phyloP scores from a whole-genome alignment of 441 rosid genomes.

The Gossypium davidsonii region DNA sequence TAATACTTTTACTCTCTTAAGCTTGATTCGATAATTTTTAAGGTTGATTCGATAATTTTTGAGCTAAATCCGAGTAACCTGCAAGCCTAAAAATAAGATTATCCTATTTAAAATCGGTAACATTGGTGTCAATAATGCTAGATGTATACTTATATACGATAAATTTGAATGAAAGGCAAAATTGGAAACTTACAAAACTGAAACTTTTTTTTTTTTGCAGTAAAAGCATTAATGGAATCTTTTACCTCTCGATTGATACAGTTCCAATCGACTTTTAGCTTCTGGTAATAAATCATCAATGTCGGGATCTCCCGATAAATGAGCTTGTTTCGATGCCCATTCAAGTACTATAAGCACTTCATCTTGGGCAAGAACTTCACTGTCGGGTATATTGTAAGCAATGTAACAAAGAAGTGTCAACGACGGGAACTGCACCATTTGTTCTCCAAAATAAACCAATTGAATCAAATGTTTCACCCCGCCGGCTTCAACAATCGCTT shows the following conservation, averaged over 20 bases:
- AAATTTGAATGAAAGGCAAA: background rate
- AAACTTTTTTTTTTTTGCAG: background rate
- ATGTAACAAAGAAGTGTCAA: conserved; percentile 42
- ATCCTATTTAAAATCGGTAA: background rate
- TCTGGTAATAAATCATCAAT: conserved; percentile 43
- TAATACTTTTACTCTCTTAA: no score
- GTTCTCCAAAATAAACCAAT: conserved; percentile 63
- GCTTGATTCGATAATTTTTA: background rate
- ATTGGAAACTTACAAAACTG: conserved; percentile 2
- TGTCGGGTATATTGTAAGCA: conserved; percentile 47
- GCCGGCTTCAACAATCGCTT: conserved; percentile 54
- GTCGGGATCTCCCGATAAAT: conserved; percentile 29
- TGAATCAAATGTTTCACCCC: conserved; percentile 66
- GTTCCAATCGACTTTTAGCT: conserved; percentile 57
- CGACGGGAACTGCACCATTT: conserved; percentile 49
- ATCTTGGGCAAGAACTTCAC: conserved; percentile 56
- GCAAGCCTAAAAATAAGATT: no score
- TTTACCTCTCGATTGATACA: conserved; percentile 64
- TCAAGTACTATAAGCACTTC: conserved; percentile 66
- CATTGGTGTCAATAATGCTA: background rate
- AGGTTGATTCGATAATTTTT: no score
- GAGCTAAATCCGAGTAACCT: background rate
- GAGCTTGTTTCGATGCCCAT: conserved; percentile 60
- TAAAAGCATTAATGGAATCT: conserved; percentile 30
- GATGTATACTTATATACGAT: conserved; percentile 2